Base-by-base conservation (phyloP, 2,329 filamentous ascomycete genomes). In the Ascochyta rabiei region DNA sequence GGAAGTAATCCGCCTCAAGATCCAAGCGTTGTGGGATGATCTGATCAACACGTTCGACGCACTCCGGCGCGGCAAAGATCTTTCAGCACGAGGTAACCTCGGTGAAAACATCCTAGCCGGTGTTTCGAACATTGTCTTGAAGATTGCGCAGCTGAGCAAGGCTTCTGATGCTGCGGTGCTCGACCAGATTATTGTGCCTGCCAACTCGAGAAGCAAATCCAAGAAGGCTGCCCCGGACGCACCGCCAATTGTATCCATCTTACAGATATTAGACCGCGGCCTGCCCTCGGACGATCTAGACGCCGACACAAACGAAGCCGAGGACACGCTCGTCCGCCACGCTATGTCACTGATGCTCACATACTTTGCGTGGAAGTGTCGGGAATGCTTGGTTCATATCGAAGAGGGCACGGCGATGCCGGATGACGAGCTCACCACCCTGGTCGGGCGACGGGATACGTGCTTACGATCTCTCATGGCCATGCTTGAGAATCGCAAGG, bases 361-460 rank as follows among this genome's bases (percentile, higher is more conserved):
- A 76, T 98, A 97, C 77, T 96, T 97, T 71, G 91, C 96, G 86
- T 99, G 95, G 95, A 93, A 95, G 71, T 84, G 89, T 19, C 84
- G 86, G 48, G 80, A 82, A 35, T 70, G 77, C 42, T 67, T 71
- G n/a, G 61, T 62, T 4, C 61, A 70, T 15, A 66, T 80, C 39
- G 81, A 68, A 44, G 57, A 67, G 13, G 68, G 64, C 10, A 72
- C 68, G 6, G 56, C 79, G 4, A 82, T 91, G 49, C 68, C 85
- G 1, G 80, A 85, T 44, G 74, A 79, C 6, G 83, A 86, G 7
- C 78, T 92, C 26, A 85, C 89, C 62, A 75, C 82, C 19, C 77
- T 82, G 6, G 77, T 78, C 10, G 71, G 73, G 38, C 79, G 81
- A 49, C 79, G 83, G 41, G 82, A 86, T 42, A 71, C 74, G 1